These are phyloP conservation scores for Lipomyces sp. DNA, from an alignment of 805 yeast genomes.

Conservation along the genomic window DNA sequence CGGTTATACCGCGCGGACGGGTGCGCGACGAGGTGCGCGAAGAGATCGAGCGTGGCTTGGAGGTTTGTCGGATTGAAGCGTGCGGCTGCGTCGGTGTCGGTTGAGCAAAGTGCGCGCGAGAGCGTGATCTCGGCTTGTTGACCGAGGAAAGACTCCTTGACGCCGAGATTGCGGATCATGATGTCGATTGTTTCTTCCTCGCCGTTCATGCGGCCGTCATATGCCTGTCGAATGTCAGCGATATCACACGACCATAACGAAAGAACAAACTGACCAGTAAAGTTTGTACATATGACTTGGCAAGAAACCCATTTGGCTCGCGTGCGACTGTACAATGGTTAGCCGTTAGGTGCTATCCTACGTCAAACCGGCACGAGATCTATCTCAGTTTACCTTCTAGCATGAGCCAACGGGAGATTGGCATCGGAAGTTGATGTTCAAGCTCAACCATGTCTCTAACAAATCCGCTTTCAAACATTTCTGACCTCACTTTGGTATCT, in stretches of 20 bases:
- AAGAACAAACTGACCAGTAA: constrained; percentile 2
- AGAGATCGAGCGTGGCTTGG: background rate
- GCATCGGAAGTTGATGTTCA: constrained; percentile 7
- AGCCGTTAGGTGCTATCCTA: background rate
- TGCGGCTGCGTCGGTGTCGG: background rate
- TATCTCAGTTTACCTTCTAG: constrained; percentile 1
- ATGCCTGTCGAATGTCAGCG: background rate
- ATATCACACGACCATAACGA: background rate
- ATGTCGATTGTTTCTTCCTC: background rate
- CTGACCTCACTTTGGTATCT: constrained; percentile 3
- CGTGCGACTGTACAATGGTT: constrained; percentile 1
- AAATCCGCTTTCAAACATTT: constrained; percentile 12
- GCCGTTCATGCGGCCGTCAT: background rate
- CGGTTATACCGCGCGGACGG: background rate
- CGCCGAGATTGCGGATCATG: constrained; percentile 8
- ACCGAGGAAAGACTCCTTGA: background rate
- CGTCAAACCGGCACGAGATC: background rate
- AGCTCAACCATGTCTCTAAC: constrained; percentile 11
- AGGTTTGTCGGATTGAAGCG: constrained; percentile 2
- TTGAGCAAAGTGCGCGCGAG: background rate
- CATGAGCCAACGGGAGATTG: constrained; percentile 8
- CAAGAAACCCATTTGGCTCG: constrained; percentile 13
- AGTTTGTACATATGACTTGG: constrained; percentile 1
- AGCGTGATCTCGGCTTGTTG: background rate
- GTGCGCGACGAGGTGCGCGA: background rate